A percentile compares a stretch with the other conserved stretches of the same genome.
These are phyloP conservation scores for Cladophialophora immunda DNA, from an alignment of 2,329 filamentous ascomycete genomes.

Conservation along the genomic window DNA sequence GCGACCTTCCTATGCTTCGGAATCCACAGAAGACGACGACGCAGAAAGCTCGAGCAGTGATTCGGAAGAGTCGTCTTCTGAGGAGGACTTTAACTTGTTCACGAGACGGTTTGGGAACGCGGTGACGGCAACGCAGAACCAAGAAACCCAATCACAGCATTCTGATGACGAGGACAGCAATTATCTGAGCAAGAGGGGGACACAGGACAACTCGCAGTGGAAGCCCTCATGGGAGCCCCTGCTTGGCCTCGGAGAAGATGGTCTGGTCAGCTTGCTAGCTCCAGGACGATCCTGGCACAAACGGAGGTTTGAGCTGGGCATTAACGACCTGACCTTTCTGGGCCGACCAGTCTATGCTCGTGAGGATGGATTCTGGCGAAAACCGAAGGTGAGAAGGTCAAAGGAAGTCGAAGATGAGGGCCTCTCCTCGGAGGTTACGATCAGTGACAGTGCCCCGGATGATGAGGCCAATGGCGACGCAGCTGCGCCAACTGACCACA, in stretches of 20 bases:
- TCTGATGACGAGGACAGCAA: slow-evolving; percentile 34
- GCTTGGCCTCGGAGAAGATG: slow-evolving; percentile 76
- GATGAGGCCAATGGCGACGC: slow-evolving; percentile 26
- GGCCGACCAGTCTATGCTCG: slow-evolving; percentile 85
- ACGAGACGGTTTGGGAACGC: slow-evolving; percentile 25
- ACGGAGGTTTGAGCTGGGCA: slow-evolving; percentile 79
- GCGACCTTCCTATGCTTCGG: slow-evolving; percentile 17
- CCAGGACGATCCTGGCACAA: slow-evolving; percentile 78
- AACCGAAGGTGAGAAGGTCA: slow-evolving; percentile 51
- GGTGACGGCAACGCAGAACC: slow-evolving; percentile 8
- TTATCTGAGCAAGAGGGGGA: slow-evolving; percentile 26
- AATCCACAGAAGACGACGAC: slow-evolving; percentile 34
- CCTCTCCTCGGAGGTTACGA: slow-evolving; percentile 42
- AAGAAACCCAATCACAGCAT: slow-evolving; percentile 25
- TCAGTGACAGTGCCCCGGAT: slow-evolving; percentile 33
- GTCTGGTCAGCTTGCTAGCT: slow-evolving; percentile 81
- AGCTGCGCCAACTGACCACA: slow-evolving; percentile 5
- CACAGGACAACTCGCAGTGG: slow-evolving; percentile 33
- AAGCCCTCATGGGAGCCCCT: slow-evolving; percentile 65
- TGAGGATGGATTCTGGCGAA: slow-evolving; percentile 78
- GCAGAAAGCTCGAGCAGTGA: slow-evolving; percentile 39
- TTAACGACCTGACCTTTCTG: slow-evolving; percentile 81
- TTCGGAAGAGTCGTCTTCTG: slow-evolving; percentile 37
- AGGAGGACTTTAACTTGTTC: slow-evolving; percentile 38
- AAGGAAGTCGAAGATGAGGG: slow-evolving; percentile 39